Percentiles rank a stretch among this genome's conserved stretches.
phyloP scores from a whole-genome alignment of 2,329 filamentous ascomycete genomes.

The Aspergillus japonicus region DNA sequence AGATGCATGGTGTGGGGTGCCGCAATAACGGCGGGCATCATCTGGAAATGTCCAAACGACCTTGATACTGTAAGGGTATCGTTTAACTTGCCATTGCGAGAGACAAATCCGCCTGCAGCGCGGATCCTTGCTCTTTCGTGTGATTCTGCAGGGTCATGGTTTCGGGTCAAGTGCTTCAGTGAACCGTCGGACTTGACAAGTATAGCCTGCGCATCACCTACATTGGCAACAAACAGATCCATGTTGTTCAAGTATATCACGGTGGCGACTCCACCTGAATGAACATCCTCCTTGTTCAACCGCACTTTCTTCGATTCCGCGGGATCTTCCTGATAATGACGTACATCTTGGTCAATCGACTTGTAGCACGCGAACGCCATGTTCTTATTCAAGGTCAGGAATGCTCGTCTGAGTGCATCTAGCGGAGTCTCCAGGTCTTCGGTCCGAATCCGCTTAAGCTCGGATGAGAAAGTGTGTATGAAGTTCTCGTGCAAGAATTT shows the following conservation, averaged over 20 bases:
- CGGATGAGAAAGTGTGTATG: slow-evolving; percentile 75
- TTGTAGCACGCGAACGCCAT: slow-evolving; percentile 81
- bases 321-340: slow-evolving; percentile 65
- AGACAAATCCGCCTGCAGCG: slow-evolving; percentile 93
- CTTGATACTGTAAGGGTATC: slow-evolving; percentile 87
- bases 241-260: slow-evolving; percentile 86
- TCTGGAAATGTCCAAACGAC: slow-evolving; percentile 89
- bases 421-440: slow-evolving; percentile 70
- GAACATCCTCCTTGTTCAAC: slow-evolving; percentile 83
- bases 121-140: slow-evolving; percentile 83
- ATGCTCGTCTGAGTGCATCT: slow-evolving; percentile 83
- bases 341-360: slow-evolving; percentile 66
- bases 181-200: slow-evolving; percentile 85
- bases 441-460: slow-evolving; percentile 71
- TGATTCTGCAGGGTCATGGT: slow-evolving; percentile 89
- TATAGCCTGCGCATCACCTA: slow-evolving; percentile 94
- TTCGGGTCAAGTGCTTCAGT: slow-evolving; percentile 78
- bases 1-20: slow-evolving; percentile 79
- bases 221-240: slow-evolving; percentile 90
- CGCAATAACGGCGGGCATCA: slow-evolving; percentile 90
- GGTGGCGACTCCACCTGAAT: slow-evolving; percentile 87
- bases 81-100: slow-evolving; percentile 88
- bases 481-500: slow-evolving; percentile 98
- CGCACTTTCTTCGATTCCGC: slow-evolving; percentile 63
- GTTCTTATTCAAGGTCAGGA: slow-evolving; percentile 89